phyloP scores from a whole-genome alignment of 305 asterid species.

The Solanum chacoense region DNA sequence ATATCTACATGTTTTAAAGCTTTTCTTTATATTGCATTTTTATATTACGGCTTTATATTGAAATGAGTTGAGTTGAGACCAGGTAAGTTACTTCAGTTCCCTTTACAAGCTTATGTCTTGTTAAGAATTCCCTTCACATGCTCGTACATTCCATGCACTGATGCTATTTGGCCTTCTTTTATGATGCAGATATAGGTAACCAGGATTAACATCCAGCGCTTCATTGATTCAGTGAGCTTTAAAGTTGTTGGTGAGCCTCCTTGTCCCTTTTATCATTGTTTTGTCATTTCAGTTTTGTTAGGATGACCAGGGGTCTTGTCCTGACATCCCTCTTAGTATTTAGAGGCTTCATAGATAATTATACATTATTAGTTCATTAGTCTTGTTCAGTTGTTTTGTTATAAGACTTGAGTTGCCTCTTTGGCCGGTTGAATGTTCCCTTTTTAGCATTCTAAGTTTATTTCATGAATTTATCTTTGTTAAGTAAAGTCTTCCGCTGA shows the following conservation, averaged over 20 bases:
- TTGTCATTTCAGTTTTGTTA: background rate
- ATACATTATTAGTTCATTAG: background rate
- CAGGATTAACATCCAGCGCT: background rate
- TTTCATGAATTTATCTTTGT: too few species aligned
- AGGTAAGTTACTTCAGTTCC: background rate
- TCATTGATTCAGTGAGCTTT: background rate
- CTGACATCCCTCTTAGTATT: background rate
- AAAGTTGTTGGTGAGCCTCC: background rate
- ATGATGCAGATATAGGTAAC: background rate
- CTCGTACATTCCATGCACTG: background rate
- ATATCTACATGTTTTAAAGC: background rate
- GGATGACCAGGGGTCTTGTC: background rate
- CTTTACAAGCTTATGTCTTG: background rate
- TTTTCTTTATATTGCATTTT: background rate
- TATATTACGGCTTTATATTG: background rate
- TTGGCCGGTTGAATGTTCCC: too few species aligned
- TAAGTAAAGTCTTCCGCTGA: too few species aligned
- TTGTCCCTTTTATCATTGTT: background rate
- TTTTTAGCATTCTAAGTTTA: too few species aligned
- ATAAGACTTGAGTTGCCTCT: too few species aligned
- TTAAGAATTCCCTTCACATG: background rate
- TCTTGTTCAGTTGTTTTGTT: background rate
- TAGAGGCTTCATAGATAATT: background rate
- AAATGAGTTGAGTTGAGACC: background rate
- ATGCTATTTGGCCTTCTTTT: background rate